phyloP scores from a whole-genome alignment of 1,284 basidiomycete genomes.

The Trichosporon sp. region DNA sequence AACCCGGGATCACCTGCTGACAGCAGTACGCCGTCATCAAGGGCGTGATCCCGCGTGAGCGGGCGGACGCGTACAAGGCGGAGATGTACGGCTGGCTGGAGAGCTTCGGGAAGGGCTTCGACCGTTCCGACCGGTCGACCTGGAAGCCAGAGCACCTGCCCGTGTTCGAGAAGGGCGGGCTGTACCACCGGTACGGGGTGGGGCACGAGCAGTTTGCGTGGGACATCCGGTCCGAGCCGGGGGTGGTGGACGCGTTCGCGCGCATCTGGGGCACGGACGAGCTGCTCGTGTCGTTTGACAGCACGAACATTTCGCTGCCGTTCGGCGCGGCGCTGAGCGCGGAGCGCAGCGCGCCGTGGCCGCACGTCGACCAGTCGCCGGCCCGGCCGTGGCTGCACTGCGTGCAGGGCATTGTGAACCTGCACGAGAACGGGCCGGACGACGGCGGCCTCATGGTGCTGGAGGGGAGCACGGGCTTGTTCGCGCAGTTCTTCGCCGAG shows the following conservation, averaged over 20 bases:
- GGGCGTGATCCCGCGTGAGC: constrained; percentile 34
- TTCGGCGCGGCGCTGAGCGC: constrained; percentile 28
- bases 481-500: constrained; percentile 44
- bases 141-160: constrained; percentile 45
- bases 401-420: constrained; percentile 50
- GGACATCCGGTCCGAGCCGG: constrained; percentile 47
- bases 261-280: constrained; percentile 50
- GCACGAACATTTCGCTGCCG: constrained; percentile 47
- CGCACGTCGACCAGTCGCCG: constrained; percentile 48
- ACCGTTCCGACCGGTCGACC: constrained; percentile 44
- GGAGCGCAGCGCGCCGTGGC: constrained; percentile 35
- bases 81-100: constrained; percentile 45
- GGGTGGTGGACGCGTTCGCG: constrained; percentile 41
- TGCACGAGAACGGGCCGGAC: constrained; percentile 45
- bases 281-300: constrained; percentile 45
- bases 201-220: constrained; percentile 49
- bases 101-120: constrained; percentile 43
- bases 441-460: constrained; percentile 52
- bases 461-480: constrained; percentile 40
- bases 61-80: constrained; percentile 39
- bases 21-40: constrained; percentile 43
- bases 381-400: constrained; percentile 44
- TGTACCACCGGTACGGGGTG: constrained; percentile 40
- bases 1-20: background rate
- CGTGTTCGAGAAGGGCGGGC: constrained; percentile 35